Evolutionary conservation across 2,329 filamentous ascomycete species (phyloP).

Genomic region (Penicillium janthinellum): DNA sequence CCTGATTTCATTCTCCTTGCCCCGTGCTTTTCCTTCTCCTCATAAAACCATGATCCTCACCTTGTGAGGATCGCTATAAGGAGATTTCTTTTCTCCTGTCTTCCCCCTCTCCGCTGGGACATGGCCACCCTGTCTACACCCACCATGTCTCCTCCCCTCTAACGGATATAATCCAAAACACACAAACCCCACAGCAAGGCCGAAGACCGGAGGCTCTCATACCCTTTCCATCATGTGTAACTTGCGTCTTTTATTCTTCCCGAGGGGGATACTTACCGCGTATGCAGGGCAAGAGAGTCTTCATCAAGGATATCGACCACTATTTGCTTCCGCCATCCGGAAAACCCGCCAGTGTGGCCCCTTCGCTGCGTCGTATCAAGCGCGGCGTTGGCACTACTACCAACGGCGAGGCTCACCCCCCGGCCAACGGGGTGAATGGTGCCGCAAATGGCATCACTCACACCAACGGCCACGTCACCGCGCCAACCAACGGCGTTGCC

Average conservation of each 20-base stretch:
- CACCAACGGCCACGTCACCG: constrained; percentile 26
- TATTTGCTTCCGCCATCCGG: constrained; percentile 79
- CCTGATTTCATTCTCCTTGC: constrained; percentile 23
- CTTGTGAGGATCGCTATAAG: constrained; percentile 2
- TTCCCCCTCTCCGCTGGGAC: not conserved
- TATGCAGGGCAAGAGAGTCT: constrained; percentile 79
- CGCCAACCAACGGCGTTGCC: constrained; percentile 17
- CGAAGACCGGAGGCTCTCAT: not conserved
- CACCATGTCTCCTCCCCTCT: not conserved
- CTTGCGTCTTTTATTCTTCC: constrained; percentile 8
- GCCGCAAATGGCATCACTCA: constrained; percentile 16
- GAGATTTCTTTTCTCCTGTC: not conserved
- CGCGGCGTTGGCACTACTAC: constrained; percentile 60
- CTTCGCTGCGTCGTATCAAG: constrained; percentile 67
- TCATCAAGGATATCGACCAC: constrained; percentile 97
- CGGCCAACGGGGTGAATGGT: constrained; percentile 28
- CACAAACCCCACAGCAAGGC: not conserved
- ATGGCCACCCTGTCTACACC: not conserved
- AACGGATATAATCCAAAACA: not conserved
- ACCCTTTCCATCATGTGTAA: constrained; percentile 2
- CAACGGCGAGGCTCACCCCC: constrained; percentile 16
- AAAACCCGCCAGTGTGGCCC: constrained; percentile 69
- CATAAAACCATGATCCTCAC: not conserved
- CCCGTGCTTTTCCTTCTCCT: constrained; percentile 17
- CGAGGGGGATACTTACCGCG: constrained; percentile 44